A percentile compares a stretch with the other conserved stretches of the same genome.
phyloP scores from a whole-genome alignment of 768 basidiomycete species.

The Naganishia onofrii region DNA sequence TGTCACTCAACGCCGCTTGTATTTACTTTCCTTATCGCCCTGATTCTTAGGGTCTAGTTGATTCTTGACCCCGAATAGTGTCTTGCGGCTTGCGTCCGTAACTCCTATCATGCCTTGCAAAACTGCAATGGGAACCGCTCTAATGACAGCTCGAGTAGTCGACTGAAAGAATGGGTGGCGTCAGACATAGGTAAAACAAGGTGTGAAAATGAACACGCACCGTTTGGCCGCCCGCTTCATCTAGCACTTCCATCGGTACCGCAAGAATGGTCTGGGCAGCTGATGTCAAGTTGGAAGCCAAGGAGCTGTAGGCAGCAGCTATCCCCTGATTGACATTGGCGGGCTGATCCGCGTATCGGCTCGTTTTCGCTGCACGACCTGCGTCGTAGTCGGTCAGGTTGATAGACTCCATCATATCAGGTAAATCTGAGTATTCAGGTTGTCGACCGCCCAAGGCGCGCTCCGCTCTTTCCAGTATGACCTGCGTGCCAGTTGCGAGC shows the following conservation, averaged over 20 bases:
- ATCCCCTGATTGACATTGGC: conserved; percentile 78
- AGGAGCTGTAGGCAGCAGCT: conserved; percentile 82
- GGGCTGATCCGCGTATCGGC: conserved; percentile 91
- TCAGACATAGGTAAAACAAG: no score
- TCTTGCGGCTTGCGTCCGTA: conserved; percentile 93
- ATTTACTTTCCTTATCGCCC: conserved; percentile 17
- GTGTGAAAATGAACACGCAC: conserved; percentile 24
- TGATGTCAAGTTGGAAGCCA: conserved; percentile 79
- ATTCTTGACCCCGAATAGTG: conserved; percentile 87
- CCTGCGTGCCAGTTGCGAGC: conserved; percentile 94
- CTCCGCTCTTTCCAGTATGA: conserved; percentile 94
- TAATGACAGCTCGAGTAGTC: conserved; percentile 85
- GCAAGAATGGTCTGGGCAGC: conserved; percentile 98
- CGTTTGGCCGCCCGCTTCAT: conserved; percentile 82
- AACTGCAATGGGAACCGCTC: conserved; percentile 95
- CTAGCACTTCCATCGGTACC: conserved; percentile 98
- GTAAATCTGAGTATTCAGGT: conserved; percentile 8
- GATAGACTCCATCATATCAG: conserved; percentile 26
- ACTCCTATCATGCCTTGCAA: conserved; percentile 98
- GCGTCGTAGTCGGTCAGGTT: conserved; percentile 34
- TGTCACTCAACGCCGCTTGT: conserved; percentile 1
- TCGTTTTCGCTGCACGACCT: conserved; percentile 45
- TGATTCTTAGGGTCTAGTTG: conserved; percentile 68
- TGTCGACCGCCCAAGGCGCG: conserved; percentile 67
- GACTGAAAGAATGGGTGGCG: conserved; percentile 60